Conservation (phyloP, 345 rosid species). For the Gossypium rotundifolium region DNA sequence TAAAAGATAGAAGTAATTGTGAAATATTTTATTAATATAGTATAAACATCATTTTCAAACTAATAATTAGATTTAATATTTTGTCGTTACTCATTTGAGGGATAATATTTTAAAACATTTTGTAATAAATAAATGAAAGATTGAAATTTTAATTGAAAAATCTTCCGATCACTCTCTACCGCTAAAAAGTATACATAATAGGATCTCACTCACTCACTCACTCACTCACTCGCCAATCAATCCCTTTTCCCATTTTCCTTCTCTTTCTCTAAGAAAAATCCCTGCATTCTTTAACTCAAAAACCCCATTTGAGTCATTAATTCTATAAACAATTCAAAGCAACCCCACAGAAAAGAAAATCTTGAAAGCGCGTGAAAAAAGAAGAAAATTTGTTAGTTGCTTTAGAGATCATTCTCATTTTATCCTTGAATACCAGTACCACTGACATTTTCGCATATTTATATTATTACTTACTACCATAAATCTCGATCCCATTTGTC, state of each 20-base stretch:
- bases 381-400: not conserved
- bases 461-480: not conserved
- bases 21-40: too few species aligned
- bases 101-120: too few species aligned
- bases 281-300: not conserved
- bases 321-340: not conserved
- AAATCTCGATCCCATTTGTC: constrained; percentile 7
- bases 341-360: not conserved
- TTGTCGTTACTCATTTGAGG: too few species aligned
- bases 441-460: constrained; percentile 5
- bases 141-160: not conserved
- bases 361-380: constrained; percentile 7
- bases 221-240: not conserved
- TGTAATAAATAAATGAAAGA: too few species aligned
- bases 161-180: not conserved
- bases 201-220: not conserved
- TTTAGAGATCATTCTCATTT: constrained; percentile 6
- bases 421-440: not conserved
- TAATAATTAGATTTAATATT: too few species aligned
- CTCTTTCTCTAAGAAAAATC: not conserved
- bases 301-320: not conserved
- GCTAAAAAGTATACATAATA: not conserved
- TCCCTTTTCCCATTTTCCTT: not conserved
- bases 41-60: too few species aligned
- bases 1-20: too few species aligned